Evolutionary conservation across 306 rosid species (phyloP), one percentile per base, ranked within the genome.

Genomic region (Casuarina cunninghamiana): DNA sequence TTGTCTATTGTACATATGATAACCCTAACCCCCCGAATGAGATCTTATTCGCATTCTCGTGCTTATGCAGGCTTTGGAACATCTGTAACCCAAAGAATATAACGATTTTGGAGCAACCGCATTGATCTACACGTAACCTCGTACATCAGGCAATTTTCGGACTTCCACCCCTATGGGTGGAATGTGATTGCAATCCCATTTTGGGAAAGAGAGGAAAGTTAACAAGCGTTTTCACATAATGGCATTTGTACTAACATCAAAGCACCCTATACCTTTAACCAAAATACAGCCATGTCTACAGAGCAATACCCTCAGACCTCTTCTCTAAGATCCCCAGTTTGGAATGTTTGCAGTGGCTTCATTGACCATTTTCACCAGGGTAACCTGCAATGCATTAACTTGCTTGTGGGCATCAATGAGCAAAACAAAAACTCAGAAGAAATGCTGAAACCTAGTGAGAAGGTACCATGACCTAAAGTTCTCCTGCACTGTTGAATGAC

Each of bases 271-370:
- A 26, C 32, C 32, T 26, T 26, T 26, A 26, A 26, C 32, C 32
- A 26, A 66, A 7, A 72, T 16, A 53, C 10, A 21, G 41, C 71
- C 16, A 17, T 12, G 54, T 63, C 35, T 53, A 13, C 58, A 48
- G 55, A 26, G 32, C 70, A 68, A 57, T 16, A 74, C 75, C 10
- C 54, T 32, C 10, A 9, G 37, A 69, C 65, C 67, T 17, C 71
- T 51, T 67, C 35, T 45, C 82, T 83, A 89, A 39, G 92, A 80
- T 63, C 81, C 84, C 97, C 98, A 94, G 77, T 90, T 94, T 49
- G 96, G 94, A 86, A 91, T 90, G 84, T 81, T 91, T 81, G 78
- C 90, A 0, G 97, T 89, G 65, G 98, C 98, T 80, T 91, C 98
- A 69, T 94, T 94, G 32, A 94, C 89, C 98, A 91, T 94, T 80